phyloP scores from a whole-genome alignment of 306 rosid species.

The Glycine soja region DNA sequence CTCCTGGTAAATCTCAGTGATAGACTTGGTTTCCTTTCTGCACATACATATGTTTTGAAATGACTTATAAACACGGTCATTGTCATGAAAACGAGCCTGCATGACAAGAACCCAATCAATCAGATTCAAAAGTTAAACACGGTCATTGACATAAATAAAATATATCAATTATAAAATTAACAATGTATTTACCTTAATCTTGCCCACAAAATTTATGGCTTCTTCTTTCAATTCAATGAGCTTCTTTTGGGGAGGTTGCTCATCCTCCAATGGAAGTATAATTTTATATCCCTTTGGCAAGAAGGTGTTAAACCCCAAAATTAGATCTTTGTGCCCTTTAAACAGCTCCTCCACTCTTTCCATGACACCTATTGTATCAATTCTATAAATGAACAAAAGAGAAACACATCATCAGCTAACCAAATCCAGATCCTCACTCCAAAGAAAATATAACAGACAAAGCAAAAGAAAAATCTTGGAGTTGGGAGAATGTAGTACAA shows the following conservation, averaged over 20 bases:
- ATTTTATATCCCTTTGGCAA: conserved; percentile 86
- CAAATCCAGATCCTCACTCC: neutral
- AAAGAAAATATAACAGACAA: neutral
- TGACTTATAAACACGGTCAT: conserved; percentile 88
- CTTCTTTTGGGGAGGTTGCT: conserved; percentile 76
- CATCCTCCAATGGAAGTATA: conserved; percentile 79
- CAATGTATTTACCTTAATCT: conserved; percentile 71
- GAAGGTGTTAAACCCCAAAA: conserved; percentile 91
- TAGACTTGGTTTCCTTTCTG: conserved; percentile 91
- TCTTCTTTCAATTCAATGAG: conserved; percentile 90
- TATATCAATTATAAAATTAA: conserved; percentile 17
- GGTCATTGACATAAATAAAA: neutral
- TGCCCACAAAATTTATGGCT: conserved; percentile 90
- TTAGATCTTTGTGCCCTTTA: conserved; percentile 78
- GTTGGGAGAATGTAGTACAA: neutral
- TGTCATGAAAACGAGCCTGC: conserved; percentile 90
- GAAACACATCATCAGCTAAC: conserved; percentile 36
- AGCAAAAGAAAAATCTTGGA: neutral
- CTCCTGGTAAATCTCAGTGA: conserved; percentile 84
- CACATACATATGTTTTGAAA: conserved; percentile 92
- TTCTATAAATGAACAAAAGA: conserved; percentile 54
- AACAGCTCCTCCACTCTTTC: conserved; percentile 82
- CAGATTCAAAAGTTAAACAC: conserved; percentile 22
- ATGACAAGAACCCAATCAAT: conserved; percentile 48
- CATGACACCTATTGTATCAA: conserved; percentile 71